Evolutionary conservation across 768 basidiomycete species (phyloP), one percentile per base, ranked within the genome.

Genomic region (Dacryopinax primogenitus): DNA sequence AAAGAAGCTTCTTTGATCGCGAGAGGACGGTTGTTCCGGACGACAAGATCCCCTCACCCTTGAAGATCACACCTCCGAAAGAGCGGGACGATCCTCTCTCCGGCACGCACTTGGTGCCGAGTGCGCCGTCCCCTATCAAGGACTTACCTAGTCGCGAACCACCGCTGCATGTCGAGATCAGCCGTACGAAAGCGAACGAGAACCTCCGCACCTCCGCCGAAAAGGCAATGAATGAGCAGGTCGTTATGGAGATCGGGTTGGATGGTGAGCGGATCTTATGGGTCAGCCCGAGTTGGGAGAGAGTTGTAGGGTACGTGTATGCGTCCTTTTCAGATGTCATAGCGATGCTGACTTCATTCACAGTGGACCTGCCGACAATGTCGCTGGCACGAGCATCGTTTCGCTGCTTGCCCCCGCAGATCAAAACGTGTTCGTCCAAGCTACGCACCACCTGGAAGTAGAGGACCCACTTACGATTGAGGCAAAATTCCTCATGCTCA

Each of bases 391-490:
- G 30, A 86, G 90, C 15, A 87, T 98, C 69, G 91, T 93, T 3
- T 82, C 80, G 66, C 77, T 93, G 34, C 82, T 98, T 33, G 84
- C 87, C 37, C 85, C 89, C 2, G 81, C 80, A 15, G 92, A 98
- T 73, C 84, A 84, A 73, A 79, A 81, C 45, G 86, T 93, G 36
- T 95, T 99, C 77, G 83, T 83, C 65, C 88, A 90, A 69, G 94
- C 94, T 0, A 92, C 87, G 0, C 83, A 86, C 63, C 84, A 86
- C 33, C 81, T 99, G 39, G 85, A 87, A 70, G 86, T 87, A 67
- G 93, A 97, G 71, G 92, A 95, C 71, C 91, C 90, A 16, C 92
- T 91, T 72, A 98, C 95, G 0, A 85, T 97, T 65, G 93, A 97
- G 73, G 88, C 90, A 61, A 83, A 85, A 63, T 97, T 99, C 78